Evolutionary conservation across 2,329 filamentous ascomycete genomes (phyloP).

Genomic region (Cercospora sp.): DNA sequence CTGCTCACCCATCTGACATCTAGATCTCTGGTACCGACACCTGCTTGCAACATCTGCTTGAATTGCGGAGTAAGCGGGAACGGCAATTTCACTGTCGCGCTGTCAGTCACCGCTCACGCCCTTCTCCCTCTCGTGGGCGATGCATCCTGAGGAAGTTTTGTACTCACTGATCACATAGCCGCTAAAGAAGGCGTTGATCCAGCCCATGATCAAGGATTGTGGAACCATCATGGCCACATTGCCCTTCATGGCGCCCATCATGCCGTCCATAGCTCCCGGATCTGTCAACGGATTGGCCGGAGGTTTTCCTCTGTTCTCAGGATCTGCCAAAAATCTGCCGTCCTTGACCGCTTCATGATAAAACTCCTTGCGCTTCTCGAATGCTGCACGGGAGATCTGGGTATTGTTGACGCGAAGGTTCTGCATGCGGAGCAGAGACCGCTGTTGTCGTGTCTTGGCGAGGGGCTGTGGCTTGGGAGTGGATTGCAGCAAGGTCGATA

Average conservation of each 20-base stretch:
- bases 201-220: slow-evolving; percentile 98
- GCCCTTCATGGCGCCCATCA: slow-evolving; percentile 99
- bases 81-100: slow-evolving; percentile 76
- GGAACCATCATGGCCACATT: slow-evolving; percentile 99
- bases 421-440: slow-evolving; percentile 78
- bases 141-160: neutral
- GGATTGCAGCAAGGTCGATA: slow-evolving; percentile 82
- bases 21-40: slow-evolving; percentile 91
- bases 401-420: slow-evolving; percentile 80
- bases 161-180: slow-evolving; percentile 90
- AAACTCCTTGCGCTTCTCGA: slow-evolving; percentile 76
- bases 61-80: slow-evolving; percentile 98
- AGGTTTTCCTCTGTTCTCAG: slow-evolving; percentile 79
- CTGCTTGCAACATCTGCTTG: slow-evolving; percentile 98
- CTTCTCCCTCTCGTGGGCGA: neutral
- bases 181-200: slow-evolving; percentile 99
- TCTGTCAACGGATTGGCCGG: slow-evolving; percentile 93
- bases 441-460: slow-evolving; percentile 77
- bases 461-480: slow-evolving; percentile 79
- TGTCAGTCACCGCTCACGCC: neutral
- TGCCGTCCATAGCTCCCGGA: slow-evolving; percentile 95
- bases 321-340: slow-evolving; percentile 86
- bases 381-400: slow-evolving; percentile 74
- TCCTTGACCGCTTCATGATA: slow-evolving; percentile 79
- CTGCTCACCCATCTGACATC: slow-evolving; percentile 98